Percentiles rank a stretch among this genome's conserved stretches.
Conservation (phyloP, 371 early-diverging fungal species). For the Actinomucor elegans region DNA sequence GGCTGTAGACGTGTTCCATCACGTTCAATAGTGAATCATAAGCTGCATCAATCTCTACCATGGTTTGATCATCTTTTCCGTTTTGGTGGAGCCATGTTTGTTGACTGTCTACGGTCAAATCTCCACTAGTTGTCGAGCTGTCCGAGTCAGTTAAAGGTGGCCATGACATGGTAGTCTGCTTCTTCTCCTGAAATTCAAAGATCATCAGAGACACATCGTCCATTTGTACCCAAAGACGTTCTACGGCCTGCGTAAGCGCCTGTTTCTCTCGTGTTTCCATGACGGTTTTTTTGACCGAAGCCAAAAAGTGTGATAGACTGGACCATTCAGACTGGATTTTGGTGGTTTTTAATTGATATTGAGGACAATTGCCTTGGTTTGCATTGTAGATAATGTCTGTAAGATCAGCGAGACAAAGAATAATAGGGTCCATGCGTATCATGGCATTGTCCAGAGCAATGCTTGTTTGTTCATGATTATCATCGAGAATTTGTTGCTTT, state of each 20-base stretch:
- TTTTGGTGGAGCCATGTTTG: constrained; percentile 2
- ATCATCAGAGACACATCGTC: constrained; percentile 42
- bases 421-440: constrained; percentile 50
- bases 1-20: constrained; percentile 52
- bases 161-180: constrained; percentile 21
- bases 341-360: constrained; percentile 23
- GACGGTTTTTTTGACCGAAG: constrained; percentile 35
- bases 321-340: constrained; percentile 53
- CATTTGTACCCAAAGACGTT: constrained; percentile 30
- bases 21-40: constrained; percentile 52
- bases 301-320: constrained; percentile 41
- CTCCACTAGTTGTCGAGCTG: background rate
- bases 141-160: constrained; percentile 16
- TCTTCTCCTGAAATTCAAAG: constrained; percentile 47
- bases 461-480: background rate
- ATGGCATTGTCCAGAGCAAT: constrained; percentile 39
- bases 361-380: background rate
- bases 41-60: constrained; percentile 48
- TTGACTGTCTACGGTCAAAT: background rate
- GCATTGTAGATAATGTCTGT: constrained; percentile 32
- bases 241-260: constrained; percentile 23
- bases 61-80: constrained; percentile 23
- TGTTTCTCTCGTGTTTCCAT: constrained; percentile 20
- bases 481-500: too few relatives aligned
- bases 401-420: constrained; percentile 46